phyloP scores from a whole-genome alignment of 1,284 basidiomycete species.

The Sporisorium reilianum region DNA sequence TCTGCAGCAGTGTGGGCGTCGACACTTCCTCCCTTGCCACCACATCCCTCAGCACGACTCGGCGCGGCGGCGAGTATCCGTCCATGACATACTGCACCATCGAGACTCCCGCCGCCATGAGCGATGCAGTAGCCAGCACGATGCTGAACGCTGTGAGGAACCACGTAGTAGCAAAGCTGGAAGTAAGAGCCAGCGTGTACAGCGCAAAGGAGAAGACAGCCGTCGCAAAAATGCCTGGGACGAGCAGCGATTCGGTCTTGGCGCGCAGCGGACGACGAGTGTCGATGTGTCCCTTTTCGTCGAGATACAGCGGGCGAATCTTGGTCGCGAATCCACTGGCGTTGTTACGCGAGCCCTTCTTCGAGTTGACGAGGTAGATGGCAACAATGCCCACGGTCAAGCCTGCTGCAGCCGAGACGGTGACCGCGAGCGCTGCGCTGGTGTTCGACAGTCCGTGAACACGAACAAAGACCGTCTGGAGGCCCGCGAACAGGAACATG shows the following conservation, averaged over 20 bases:
- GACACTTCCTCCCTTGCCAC: slow-evolving; percentile 34
- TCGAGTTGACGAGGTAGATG: slow-evolving; percentile 27
- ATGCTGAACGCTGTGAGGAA: slow-evolving; percentile 39
- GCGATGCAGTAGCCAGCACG: slow-evolving; percentile 24
- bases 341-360: neutral
- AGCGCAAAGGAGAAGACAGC: slow-evolving; percentile 47
- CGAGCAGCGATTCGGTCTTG: slow-evolving; percentile 39
- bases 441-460: slow-evolving; percentile 22
- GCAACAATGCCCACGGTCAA: slow-evolving; percentile 17
- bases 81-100: slow-evolving; percentile 44
- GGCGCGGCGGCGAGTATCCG: slow-evolving; percentile 34
- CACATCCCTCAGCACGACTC: slow-evolving; percentile 32
- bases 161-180: slow-evolving; percentile 36
- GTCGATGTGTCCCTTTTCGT: slow-evolving; percentile 59
- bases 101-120: slow-evolving; percentile 17
- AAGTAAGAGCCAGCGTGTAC: slow-evolving; percentile 44
- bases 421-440: slow-evolving; percentile 20
- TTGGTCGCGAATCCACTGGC: slow-evolving; percentile 18
- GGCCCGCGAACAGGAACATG: slow-evolving; percentile 33
- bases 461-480: slow-evolving; percentile 26
- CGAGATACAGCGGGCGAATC: slow-evolving; percentile 41
- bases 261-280: slow-evolving; percentile 32
- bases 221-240: slow-evolving; percentile 19
- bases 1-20: slow-evolving; percentile 27
- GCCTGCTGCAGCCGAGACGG: slow-evolving; percentile 25